Evolutionary conservation across 2,329 filamentous ascomycete genomes (phyloP).

Genomic region (Cadophora luteo-olivacea): DNA sequence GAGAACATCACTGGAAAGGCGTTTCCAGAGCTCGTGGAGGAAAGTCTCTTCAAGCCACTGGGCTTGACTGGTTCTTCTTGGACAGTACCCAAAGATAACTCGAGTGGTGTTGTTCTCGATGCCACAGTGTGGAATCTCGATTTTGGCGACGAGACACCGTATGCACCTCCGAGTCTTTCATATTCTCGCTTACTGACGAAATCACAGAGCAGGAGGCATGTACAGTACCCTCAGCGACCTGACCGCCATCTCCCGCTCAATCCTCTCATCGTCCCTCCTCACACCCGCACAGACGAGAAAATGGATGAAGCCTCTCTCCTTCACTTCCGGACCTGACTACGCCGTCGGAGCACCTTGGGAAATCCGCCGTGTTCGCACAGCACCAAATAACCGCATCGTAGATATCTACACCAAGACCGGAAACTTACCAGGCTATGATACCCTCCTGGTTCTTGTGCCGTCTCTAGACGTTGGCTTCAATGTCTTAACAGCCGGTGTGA

Average conservation of each 20-base stretch:
- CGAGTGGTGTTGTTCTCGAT: conserved; percentile 26
- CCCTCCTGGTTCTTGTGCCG: neutral
- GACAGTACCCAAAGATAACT: conserved; percentile 34
- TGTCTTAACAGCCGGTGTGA: conserved; percentile 47
- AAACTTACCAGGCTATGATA: neutral
- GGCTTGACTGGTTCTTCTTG: neutral
- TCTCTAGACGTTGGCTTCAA: conserved; percentile 16
- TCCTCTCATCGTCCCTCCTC: conserved; percentile 41
- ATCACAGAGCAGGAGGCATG: conserved; percentile 48
- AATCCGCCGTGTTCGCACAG: conserved; percentile 42
- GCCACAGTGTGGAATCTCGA: conserved; percentile 23
- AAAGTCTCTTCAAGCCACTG: conserved; percentile 42
- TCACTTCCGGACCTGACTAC: conserved; percentile 31
- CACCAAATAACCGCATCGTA: conserved; percentile 34
- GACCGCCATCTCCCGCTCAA: conserved; percentile 40
- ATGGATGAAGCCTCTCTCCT: conserved; percentile 39
- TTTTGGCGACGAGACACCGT: conserved; percentile 29
- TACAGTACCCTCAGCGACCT: conserved; percentile 47
- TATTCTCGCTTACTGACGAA: conserved; percentile 24
- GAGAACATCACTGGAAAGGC: conserved; percentile 48
- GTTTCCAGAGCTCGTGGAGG: conserved; percentile 41
- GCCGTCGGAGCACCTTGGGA: conserved; percentile 43
- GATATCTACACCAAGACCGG: conserved; percentile 50
- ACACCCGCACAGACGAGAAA: conserved; percentile 36
- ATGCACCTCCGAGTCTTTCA: conserved; percentile 7